Base-by-base conservation (phyloP, 345 rosid genomes). In the Aquilaria malaccensis region DNA sequence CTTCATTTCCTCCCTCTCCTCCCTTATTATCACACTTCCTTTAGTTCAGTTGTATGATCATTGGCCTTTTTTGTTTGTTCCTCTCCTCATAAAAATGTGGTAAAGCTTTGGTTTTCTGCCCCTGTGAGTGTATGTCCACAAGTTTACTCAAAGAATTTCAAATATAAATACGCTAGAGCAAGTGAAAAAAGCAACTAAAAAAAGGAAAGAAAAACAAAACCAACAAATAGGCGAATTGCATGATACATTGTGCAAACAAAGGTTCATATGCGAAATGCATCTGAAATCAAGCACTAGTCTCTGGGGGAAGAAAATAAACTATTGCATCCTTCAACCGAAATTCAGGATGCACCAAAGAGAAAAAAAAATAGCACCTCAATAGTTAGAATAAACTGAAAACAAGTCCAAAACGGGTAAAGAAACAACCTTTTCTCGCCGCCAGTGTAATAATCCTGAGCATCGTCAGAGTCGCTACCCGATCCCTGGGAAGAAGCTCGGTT, bases 401-500 rank as follows among this genome's bases (percentile, higher is more conserved):
- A 37, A 37, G 43, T 37, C 7, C 43, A 37, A 37, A 2, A 37
- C 7, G 4, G 43, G 11, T 2, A n/a, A 13, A 50, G n/a, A 51
- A 15, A 14, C 33, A 61, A 90, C 99, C 97, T 90, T 73, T 87
- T 94, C 68, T 90, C 81, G 15, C 96, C 97, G 43, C 97, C 99
- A 56, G 99, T 82, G 10, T 83, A 90, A 66, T 84, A 81, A 74
- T 85, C 85, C 79, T 81, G 87, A 2, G 75, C 73, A 45, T 87
- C 92, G 33, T 81, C 89, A 5, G 92, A 85, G 32, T 85, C 94
- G 31, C 80, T 81, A 41, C 48, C 84, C 4, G 64, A 64, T 2
- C 73, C 75, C 11, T 11, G 79, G 13, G 61, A 65, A 7, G 87
- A 80, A 0, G 72, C 55, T 70, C 83, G 85, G 60, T 90, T 86